Base-by-base conservation (phyloP, 1,284 basidiomycete species). In the Moesziomyces sp. region DNA sequence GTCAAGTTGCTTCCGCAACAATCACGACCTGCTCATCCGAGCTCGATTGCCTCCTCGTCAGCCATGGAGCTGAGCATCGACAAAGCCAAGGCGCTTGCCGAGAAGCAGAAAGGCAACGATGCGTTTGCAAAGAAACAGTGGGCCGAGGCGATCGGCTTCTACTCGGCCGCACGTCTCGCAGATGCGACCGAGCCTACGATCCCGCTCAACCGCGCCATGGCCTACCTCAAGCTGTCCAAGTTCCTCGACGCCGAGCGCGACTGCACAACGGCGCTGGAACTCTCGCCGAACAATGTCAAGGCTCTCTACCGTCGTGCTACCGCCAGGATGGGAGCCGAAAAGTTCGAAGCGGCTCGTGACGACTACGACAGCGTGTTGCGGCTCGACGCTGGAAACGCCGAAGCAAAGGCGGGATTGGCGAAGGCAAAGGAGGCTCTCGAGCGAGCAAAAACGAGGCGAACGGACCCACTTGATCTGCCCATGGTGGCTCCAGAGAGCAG, bases 131-230 rank as follows among this genome's bases (percentile, higher is more conserved):
- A 59, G 18, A 53, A 65, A 16, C 46, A 61, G 44, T 71, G 62
- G 62, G 52, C 58, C 19, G 48, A 54, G 33, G 68, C 68, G 3
- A 50, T 71, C 45, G 68, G 68, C 3, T 43, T 30, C 52, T 71
- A 71, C 43, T 52, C 62, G 21, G 62, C 54, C 1, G 68, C 68
- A 5, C 62, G 60, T 24, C 18, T 54, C 6, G 42, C 58, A 8
- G 62, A 71, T 28, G 62, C 68, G 5, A 58, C 58, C n/a, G 68
- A 71, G 33, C 58, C 68, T 2, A 62, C 68, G 8, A 65, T 62
- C 48, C 58, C 68, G 30, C 56, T 71, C 18, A 71, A 71, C 33
- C 46, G 68, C 13, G 68, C 68, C 21, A 71, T 71, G 68, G 68
- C 68, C 11, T 71, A 71, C 52, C 57, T 71, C 54, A 71, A 71